A percentile compares a stretch with the other conserved stretches of the same genome.
These are phyloP conservation scores for Penicillium maclennaniae DNA, from an alignment of 495 filamentous ascomycete genomes.

Conservation along the genomic window DNA sequence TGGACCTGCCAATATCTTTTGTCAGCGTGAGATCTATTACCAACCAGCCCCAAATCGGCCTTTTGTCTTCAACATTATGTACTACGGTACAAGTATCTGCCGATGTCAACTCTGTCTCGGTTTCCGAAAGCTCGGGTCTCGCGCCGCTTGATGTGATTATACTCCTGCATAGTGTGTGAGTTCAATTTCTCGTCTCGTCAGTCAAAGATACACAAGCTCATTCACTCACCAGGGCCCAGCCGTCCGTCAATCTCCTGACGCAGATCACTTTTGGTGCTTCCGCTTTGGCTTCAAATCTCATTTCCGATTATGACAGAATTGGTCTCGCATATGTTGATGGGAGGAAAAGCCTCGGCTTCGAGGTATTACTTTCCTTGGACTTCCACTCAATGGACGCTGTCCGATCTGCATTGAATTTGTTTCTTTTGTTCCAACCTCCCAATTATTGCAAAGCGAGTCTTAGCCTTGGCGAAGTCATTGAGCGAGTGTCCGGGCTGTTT, in stretches of 20 bases:
- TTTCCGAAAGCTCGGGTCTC: constrained; percentile 11
- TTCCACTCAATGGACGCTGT: constrained; percentile 20
- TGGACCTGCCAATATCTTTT: constrained; percentile 21
- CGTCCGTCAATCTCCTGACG: constrained; percentile 11
- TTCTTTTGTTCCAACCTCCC: constrained; percentile 6
- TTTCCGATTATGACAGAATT: constrained; percentile 16
- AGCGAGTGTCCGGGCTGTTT: constrained; percentile 13
- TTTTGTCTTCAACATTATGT: constrained; percentile 16
- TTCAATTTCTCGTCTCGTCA: neutral
- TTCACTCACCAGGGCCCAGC: constrained; percentile 6
- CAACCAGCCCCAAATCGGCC: constrained; percentile 8
- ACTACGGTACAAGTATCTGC: constrained; percentile 21
- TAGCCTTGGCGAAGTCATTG: constrained; percentile 10
- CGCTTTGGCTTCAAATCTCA: constrained; percentile 13
- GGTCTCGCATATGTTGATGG: constrained; percentile 14
- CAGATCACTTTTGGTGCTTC: constrained; percentile 16
- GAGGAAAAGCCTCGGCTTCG: constrained; percentile 5
- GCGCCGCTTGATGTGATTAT: constrained; percentile 24
- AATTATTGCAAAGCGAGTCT: neutral
- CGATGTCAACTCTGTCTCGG: constrained; percentile 18
- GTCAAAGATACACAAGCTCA: neutral
- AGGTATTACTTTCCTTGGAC: constrained; percentile 20
- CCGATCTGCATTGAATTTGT: constrained; percentile 8
- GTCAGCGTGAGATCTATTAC: constrained; percentile 17
- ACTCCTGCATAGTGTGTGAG: constrained; percentile 24